Base-by-base conservation (phyloP, 352 stramenopile genomes). In the Phytophthora meadii region DNA sequence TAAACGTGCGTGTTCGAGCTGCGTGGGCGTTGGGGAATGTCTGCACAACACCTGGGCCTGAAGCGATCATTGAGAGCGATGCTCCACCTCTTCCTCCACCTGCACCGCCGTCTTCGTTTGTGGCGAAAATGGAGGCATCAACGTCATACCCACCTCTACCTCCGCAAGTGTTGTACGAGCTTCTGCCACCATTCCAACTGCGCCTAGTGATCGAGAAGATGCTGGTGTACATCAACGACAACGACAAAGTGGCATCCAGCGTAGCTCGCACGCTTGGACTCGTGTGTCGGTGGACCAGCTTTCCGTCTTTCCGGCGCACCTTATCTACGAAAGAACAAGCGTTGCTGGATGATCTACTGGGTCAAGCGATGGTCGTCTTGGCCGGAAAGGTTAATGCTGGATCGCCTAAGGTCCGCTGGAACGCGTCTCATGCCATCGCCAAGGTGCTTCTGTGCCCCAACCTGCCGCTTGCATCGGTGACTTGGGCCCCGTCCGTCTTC, bases 181-280 rank as follows among this genome's bases (percentile, higher is more conserved):
- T 96, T 14, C 57, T 96, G 14, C 79, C 81, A 24, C 74, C 76
- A 3, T 83, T 76, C 27, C 82, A 89, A 48, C 65, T 96, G 53
- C 74, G 75, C 3, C 64, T 79, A 24, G 78, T 96, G 39, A 86
- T 93, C 11, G 84, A 94, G 54, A 93, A 90, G 68, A 96, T 96
- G 88, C 61, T 96, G 36, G 61, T 90, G 9, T 87, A 79, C 53
- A 84, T 96, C 44, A 90, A 85, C 42, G 88, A 96, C 65, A 94
- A 96, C 51, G 88, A 96, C 80, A 96, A 96, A 69, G 88, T 96
- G 17, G 88, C 84, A 15, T 96, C 88, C 10, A 96, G 88, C 17
- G 82, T 96, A 15, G 84, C 86, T 15, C 77, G 88, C 12, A 94
- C 88, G 3, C 68, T 96, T 42, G 88, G 88, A 0, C 81, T 96